Base-by-base conservation (phyloP, 2,329 filamentous ascomycete genomes). In the Phialocephala sp. region DNA sequence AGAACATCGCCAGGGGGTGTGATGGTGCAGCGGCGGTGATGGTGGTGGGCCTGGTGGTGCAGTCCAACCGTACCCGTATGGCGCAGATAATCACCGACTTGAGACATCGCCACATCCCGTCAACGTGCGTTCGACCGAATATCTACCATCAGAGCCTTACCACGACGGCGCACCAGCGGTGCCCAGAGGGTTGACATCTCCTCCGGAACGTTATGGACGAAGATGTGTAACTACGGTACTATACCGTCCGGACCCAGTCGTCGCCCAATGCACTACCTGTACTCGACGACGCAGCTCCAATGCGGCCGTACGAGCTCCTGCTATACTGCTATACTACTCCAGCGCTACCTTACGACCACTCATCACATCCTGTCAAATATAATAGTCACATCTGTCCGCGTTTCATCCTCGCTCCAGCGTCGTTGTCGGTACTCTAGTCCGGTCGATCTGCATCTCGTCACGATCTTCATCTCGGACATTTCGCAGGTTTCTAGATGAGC, bases 41-140 rank as follows among this genome's bases (percentile, higher is more conserved):
- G 27, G 27, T 32, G 27, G 27, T 32, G n/a, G n/a, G n/a, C n/a
- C n/a, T n/a, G 27, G 27, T 32, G 11, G 15, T 54, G 24, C 50
- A 32, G 50, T 54, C 20, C 4, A 37, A 20, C 15, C 27, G 24
- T 11, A 36, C 55, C 8, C 36, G 39, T 8, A 65, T 61, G 59
- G 59, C 63, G 52, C 35, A 65, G 50, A 62, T 59, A 62, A 59
- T 62, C 47, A 60, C 59, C 64, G 63, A 61, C 43, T 56, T 55
- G 55, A 62, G 64, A 66, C 60, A 60, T 43, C 15, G 22, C 50
- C 50, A 54, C 50, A n/a, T 50, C 45, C 27, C 45, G 45, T n/a
- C 45, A 50, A 8, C 45, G 45, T 50, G 45, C 45, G 20, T 50
- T 50, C 18, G 45, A 18, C 6, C 41, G 15, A 43, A 43, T n/a